Base-by-base conservation (phyloP, 441 rosid species). In the California macrophylla region DNA sequence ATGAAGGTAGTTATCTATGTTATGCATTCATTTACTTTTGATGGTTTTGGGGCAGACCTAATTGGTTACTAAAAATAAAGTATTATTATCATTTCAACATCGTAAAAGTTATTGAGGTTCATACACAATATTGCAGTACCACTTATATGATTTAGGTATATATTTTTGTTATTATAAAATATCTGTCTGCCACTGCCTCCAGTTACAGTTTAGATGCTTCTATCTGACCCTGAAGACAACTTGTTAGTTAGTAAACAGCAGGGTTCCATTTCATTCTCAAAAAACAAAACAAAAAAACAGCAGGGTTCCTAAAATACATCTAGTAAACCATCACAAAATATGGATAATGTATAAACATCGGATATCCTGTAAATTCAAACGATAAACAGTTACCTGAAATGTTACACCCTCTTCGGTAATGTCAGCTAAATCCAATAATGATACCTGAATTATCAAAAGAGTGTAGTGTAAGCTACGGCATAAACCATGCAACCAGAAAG, bases 401-500 rank as follows among this genome's bases (percentile, higher is more conserved):
- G 87, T 87, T 70, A 89, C 96, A 3, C 92, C 96, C 73, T 81
- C 66, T 77, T 89, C 93, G 40, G 92, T 87, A 62, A 89, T 86
- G 68, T 89, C 92, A 61, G 91, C 91, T 76, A 89, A 82, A 81
- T 86, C 92, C 70, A 89, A 74, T 54, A 89, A 77, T 10, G 92
- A 89, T 32, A 89, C 96, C 96, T 89, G 77, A 71, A 77, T 67
- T 9, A 71, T 21, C 40, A 70, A 64, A 40, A 71, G 23, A 50
- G 50, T 29, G 67, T 18, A 4, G 15, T 29, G 18, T 65, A 50
- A 77, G 26, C 38, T 34, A 38, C 18, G 38, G n/a, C 45, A 13
- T 16, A 70, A 32, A 20, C 18, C 25, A 58, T 23, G 28, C 36
- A 36, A 60, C 52, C 29, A 15, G 10, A 45, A 34, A 65, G 58